These are phyloP conservation scores for Plasmopara halstedii DNA, from an alignment of 352 stramenopile genomes.

Conservation along the genomic window DNA sequence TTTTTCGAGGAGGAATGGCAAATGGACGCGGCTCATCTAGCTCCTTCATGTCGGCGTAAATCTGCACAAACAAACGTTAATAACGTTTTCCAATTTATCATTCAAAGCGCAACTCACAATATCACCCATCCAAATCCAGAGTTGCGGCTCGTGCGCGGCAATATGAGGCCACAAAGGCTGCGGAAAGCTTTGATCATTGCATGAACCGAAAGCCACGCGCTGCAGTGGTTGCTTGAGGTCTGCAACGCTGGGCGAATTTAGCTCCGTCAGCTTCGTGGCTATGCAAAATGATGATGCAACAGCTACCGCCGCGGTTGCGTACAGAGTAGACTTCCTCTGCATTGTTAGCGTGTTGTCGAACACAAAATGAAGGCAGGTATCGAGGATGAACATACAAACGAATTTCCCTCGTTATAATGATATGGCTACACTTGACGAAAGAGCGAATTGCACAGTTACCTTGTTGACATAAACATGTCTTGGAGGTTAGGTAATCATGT, in stretches of 20 bases:
- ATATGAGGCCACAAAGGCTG: conserved; percentile 75
- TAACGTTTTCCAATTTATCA: not conserved
- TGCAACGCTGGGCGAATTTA: conserved; percentile 22
- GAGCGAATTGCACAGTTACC: too few species aligned
- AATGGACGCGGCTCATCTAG: conserved; percentile 32
- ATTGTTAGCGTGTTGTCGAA: not conserved
- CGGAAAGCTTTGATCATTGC: conserved; percentile 80
- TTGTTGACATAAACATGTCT: too few species aligned
- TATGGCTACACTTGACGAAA: too few species aligned
- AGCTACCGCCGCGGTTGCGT: conserved; percentile 6
- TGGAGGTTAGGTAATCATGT: too few species aligned
- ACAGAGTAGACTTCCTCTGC: conserved; percentile 3
- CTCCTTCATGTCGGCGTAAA: conserved; percentile 70
- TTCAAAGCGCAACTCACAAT: conserved; percentile 35
- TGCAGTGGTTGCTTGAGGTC: conserved; percentile 42
- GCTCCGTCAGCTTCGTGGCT: conserved; percentile 5
- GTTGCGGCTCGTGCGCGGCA: conserved; percentile 42
- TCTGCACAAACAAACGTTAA: conserved; percentile 32
- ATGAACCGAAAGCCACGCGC: conserved; percentile 74
- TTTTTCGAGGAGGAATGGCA: conserved; percentile 36
- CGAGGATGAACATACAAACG: conserved; percentile 10
- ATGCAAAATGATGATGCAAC: conserved; percentile 13
- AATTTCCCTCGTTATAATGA: conserved; percentile 14
- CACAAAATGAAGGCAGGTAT: conserved; percentile 6
- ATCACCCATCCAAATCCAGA: conserved; percentile 86